Conservation (phyloP, 352 stramenopile genomes). For the Bremia lactucae region DNA sequence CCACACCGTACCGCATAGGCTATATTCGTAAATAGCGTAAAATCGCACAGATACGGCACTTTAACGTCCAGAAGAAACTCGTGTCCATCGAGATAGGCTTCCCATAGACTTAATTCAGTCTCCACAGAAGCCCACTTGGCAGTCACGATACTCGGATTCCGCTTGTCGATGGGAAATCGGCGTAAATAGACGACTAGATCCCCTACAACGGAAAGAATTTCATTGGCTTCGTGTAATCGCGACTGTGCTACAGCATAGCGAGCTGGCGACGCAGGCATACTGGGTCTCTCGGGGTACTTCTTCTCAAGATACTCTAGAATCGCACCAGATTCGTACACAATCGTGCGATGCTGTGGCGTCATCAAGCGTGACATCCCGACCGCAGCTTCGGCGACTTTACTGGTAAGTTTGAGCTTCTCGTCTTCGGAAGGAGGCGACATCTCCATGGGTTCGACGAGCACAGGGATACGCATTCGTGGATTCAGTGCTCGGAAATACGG, state of each 20-base stretch:
- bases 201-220: conserved; percentile 74
- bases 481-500: conserved; percentile 68
- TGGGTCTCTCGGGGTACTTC: conserved; percentile 34
- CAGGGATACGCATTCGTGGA: conserved; percentile 70
- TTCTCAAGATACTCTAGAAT: conserved; percentile 79
- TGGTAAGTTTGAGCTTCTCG: conserved; percentile 3
- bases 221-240: conserved; percentile 71
- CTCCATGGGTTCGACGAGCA: conserved; percentile 60
- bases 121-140: conserved; percentile 65
- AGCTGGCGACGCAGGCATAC: conserved; percentile 37
- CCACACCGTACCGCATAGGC: conserved; percentile 79
- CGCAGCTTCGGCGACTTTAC: conserved; percentile 21
- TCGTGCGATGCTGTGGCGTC: conserved; percentile 31
- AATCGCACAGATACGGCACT: conserved; percentile 63
- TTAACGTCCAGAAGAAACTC: conserved; percentile 55
- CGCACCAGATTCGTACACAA: conserved; percentile 70
- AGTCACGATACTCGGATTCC: conserved; percentile 45
- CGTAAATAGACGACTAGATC: conserved; percentile 75
- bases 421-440: neutral
- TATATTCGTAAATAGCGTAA: conserved; percentile 80
- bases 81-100: conserved; percentile 53
- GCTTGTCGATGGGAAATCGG: conserved; percentile 47
- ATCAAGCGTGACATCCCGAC: conserved; percentile 27
- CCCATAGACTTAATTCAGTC: conserved; percentile 65
- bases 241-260: conserved; percentile 64